Conservation (phyloP, 371 early-diverging fungal genomes). For the Sporodiniella umbellata region DNA sequence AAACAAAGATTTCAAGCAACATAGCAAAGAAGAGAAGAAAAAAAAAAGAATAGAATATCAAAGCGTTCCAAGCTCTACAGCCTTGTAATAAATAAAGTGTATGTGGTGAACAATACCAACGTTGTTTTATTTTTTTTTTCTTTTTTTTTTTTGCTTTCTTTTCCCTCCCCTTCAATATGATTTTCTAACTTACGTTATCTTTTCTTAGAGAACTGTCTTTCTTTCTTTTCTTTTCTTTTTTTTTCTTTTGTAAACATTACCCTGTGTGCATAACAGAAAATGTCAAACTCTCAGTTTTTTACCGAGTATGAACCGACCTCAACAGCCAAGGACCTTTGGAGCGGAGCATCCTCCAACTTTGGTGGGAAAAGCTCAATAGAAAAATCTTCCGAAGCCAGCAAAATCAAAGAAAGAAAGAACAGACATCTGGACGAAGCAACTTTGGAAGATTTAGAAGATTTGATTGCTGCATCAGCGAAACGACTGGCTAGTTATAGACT, state of each 20-base stretch:
- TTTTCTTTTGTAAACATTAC: background rate
- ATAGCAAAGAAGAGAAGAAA: too few relatives aligned
- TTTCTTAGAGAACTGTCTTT: too few relatives aligned
- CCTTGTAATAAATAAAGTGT: too few relatives aligned
- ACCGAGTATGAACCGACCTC: conserved; percentile 7
- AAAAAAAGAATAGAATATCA: too few relatives aligned
- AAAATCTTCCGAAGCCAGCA: conserved; percentile 10
- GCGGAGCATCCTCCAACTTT: conserved; percentile 20
- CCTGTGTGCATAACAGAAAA: background rate
- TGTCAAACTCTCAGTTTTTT: background rate
- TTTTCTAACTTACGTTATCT: too few relatives aligned
- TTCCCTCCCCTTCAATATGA: too few relatives aligned
- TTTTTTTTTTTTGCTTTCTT: too few relatives aligned
- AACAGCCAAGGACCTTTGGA: conserved; percentile 25
- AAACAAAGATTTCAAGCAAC: too few relatives aligned
- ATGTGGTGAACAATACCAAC: too few relatives aligned
- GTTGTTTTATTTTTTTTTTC: background rate
- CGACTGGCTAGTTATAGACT: conserved; percentile 37
- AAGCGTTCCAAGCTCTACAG: too few relatives aligned
- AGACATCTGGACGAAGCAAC: conserved; percentile 38
- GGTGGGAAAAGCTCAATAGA: conserved; percentile 24
- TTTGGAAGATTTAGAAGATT: conserved; percentile 39
- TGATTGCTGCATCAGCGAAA: conserved; percentile 49
- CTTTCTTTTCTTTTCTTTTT: too few relatives aligned
- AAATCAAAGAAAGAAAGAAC: background rate